These are phyloP conservation scores for Sarcomyxa edulis DNA, from an alignment of 768 basidiomycete species.

Conservation along the genomic window DNA sequence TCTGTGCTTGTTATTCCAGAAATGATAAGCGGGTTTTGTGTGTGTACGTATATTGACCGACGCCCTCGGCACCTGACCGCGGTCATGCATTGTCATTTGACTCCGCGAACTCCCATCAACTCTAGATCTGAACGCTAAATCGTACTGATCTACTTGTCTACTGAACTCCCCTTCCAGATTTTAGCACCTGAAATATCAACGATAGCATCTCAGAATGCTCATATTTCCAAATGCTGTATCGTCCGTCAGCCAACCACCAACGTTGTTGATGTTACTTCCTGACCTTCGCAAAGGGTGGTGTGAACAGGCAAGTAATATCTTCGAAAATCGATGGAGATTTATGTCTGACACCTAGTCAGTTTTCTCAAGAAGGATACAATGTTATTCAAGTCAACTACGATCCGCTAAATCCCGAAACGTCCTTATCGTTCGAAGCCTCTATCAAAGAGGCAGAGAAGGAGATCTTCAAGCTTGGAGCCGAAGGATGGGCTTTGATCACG, in stretches of 20 bases:
- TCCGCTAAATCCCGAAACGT: background rate
- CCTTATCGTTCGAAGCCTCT: background rate
- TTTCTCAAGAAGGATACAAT: constrained; percentile 6
- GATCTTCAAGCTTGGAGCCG: constrained; percentile 1
- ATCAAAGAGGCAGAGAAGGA: background rate
- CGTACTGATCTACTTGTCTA: too few relatives aligned
- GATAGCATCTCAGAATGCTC: too few relatives aligned
- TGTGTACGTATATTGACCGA: too few relatives aligned
- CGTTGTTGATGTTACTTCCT: constrained; percentile 1
- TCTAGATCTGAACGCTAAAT: background rate
- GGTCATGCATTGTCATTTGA: too few relatives aligned
- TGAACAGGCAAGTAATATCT: constrained; percentile 1
- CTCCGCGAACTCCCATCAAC: background rate
- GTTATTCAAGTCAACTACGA: constrained; percentile 3
- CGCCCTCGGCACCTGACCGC: too few relatives aligned
- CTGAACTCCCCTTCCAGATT: too few relatives aligned
- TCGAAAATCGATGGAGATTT: background rate
- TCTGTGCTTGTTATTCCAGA: too few relatives aligned
- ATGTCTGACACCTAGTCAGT: constrained; percentile 1
- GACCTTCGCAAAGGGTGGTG: constrained; percentile 4
- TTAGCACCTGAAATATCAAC: too few relatives aligned
- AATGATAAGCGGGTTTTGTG: too few relatives aligned
- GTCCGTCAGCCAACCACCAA: constrained; percentile 2
- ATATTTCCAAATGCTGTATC: constrained; percentile 3
- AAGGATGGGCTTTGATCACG: constrained; percentile 6